Base-by-base conservation (phyloP, 495 filamentous ascomycete species). In the Viridothelium virens region DNA sequence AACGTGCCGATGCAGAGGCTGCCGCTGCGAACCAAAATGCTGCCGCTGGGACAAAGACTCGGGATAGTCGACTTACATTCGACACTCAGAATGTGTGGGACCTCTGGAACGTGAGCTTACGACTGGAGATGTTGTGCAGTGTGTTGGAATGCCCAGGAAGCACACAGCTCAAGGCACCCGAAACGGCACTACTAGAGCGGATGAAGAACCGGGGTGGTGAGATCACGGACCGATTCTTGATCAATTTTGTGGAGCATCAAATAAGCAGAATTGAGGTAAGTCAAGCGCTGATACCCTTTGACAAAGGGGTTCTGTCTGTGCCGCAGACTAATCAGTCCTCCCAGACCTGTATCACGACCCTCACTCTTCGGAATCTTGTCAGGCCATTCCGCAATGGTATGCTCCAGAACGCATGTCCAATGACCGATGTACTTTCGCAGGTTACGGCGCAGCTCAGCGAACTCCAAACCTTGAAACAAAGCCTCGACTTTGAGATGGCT, bases 261-360 rank as follows among this genome's bases (percentile, higher is more conserved):
- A 88, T 97, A 65, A 91, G 89, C 66, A 84, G 94, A 66, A 96
- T 99, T 73, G 94, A 99, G 85, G 92, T 94, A 81, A 71, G 89
- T 78, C 46, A 44, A 44, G 2, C 33, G 62, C 38, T 10, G 7
- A 38, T n/a, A n/a, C 10, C 7, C 46, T 18, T 56, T 34, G 31
- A 25, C 25, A 25, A 25, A 25, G 25, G 25, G 25, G 25, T 25
- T 25, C 25, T 25, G 25, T 25, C 25, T 25, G 25, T 25, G 25
- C 25, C 25, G 25, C 25, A 25, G n/a, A 33, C n/a, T 38, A 61
- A 61, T 31, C 12, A 38, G 56, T 48, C 18, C 7, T 33, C 59
- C 47, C 67, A 78, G 76, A 78, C 76, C 12, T 79, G 77, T 67
- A 70, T 74, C 16, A 77, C 72, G 37, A 75, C 76, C 10, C 73